phyloP scores from a whole-genome alignment of 129 eudicot species.

The Mikania micrantha region DNA sequence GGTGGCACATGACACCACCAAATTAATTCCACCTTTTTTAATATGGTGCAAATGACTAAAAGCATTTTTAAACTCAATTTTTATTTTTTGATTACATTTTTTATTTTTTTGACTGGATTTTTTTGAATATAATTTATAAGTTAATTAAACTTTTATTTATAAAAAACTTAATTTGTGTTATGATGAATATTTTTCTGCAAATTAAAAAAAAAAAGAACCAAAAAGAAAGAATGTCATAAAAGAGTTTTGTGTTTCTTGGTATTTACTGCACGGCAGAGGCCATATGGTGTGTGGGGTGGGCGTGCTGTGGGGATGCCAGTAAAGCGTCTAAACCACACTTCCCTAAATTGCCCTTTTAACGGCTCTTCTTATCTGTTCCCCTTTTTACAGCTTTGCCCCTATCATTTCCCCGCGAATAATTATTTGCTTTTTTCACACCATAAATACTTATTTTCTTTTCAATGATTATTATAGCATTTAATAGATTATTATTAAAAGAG shows the following conservation, averaged over 20 bases:
- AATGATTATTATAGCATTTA: too few species aligned
- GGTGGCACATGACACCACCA: too few species aligned
- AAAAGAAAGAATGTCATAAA: neutral
- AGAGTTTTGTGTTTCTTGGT: neutral
- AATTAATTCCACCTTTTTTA: too few species aligned
- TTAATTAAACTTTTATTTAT: neutral
- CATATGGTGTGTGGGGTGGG: slow-evolving; percentile 8
- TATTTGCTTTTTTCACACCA: neutral
- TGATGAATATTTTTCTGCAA: too few species aligned
- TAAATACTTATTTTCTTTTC: neutral
- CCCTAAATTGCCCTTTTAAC: slow-evolving; percentile 24
- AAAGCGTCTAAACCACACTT: slow-evolving; percentile 19
- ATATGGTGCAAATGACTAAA: too few species aligned
- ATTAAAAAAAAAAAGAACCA: neutral
- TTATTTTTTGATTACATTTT: too few species aligned
- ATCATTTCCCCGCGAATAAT: slow-evolving; percentile 22
- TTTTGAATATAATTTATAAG: neutral
- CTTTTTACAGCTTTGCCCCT: slow-evolving; percentile 16
- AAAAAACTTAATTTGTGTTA: neutral
- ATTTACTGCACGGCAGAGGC: slow-evolving; percentile 10
- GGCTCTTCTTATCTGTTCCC: slow-evolving; percentile 2
- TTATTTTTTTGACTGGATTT: too few species aligned
- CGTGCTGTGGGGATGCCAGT: slow-evolving; percentile 2
- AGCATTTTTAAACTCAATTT: too few species aligned
- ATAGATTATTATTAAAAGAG: too few species aligned